These are phyloP conservation scores for Raphanus hybrid DNA, from an alignment of 441 rosid genomes.

Conservation along the genomic window DNA sequence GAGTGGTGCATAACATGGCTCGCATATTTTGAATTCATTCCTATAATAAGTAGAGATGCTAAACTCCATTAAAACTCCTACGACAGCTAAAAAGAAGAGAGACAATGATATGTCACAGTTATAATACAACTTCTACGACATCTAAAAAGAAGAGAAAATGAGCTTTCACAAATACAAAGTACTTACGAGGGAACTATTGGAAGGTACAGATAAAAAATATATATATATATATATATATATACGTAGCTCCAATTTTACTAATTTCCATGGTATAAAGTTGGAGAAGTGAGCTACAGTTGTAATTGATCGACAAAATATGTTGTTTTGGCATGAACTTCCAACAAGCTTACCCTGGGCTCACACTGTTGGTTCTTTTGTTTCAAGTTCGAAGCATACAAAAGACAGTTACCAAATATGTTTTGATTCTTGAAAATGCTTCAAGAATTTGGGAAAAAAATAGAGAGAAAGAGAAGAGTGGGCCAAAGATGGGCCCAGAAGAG, in stretches of 20 bases:
- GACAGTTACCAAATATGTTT: not conserved
- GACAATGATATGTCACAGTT: constrained; percentile 17
- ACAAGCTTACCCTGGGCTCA: not conserved
- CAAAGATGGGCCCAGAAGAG: constrained; percentile 22
- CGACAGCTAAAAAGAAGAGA: constrained; percentile 17
- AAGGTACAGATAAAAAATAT: not conserved
- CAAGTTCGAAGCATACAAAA: constrained; percentile 1
- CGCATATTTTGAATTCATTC: constrained; percentile 17
- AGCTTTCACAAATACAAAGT: constrained; percentile 16
- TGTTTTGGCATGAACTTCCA: not conserved
- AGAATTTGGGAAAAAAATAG: not conserved
- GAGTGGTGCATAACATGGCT: constrained; percentile 32
- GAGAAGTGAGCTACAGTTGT: not conserved
- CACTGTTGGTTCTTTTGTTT: not conserved
- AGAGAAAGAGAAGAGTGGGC: constrained; percentile 4
- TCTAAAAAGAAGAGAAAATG: constrained; percentile 21
- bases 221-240: too few relatives aligned
- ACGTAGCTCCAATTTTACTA: not conserved
- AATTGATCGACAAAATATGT: not conserved
- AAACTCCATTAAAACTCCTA: constrained; percentile 32
- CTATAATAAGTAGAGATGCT: constrained; percentile 7
- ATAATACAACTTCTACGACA: constrained; percentile 21
- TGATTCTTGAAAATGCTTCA: constrained; percentile 13
- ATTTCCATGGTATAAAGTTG: not conserved
- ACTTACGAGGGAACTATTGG: constrained; percentile 11